These are phyloP conservation scores for Brachypodium distachyon DNA, from an alignment of 202 grass and related monocot genomes.

Conservation along the genomic window DNA sequence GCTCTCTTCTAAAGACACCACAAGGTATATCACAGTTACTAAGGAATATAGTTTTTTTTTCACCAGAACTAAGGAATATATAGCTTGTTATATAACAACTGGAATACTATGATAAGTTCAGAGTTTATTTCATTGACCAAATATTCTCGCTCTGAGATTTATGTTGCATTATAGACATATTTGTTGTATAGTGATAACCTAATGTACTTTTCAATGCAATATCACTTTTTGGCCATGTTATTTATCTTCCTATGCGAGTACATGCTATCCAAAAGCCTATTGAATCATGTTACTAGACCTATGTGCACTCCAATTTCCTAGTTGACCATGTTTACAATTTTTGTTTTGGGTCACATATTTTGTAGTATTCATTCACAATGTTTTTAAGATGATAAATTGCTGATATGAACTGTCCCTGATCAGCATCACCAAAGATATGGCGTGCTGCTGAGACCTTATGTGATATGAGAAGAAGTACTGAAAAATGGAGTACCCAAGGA, in stretches of 20 bases:
- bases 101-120: background rate
- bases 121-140: background rate
- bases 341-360: background rate
- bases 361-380: background rate
- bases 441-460: constrained; percentile 79
- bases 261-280: background rate
- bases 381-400: constrained; percentile 12
- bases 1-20: constrained; percentile 37
- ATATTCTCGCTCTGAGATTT: constrained; percentile 7
- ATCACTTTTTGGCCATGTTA: background rate
- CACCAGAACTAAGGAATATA: constrained; percentile 6
- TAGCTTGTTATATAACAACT: no score
- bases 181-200: background rate
- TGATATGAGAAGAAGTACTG: constrained; percentile 46
- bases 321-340: constrained; percentile 9
- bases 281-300: background rate
- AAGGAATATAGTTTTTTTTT: background rate
- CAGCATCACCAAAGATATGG: constrained; percentile 43
- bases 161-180: constrained; percentile 2
- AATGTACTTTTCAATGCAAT: background rate
- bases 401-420: constrained; percentile 32
- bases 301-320: background rate
- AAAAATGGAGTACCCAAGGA: constrained; percentile 28
- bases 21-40: constrained; percentile 34
- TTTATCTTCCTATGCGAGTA: background rate